A percentile compares a stretch with the other conserved stretches of the same genome.
Evolutionary conservation across 2,329 filamentous ascomycete species (phyloP).

Genomic region (Shiraia bambusicola): DNA sequence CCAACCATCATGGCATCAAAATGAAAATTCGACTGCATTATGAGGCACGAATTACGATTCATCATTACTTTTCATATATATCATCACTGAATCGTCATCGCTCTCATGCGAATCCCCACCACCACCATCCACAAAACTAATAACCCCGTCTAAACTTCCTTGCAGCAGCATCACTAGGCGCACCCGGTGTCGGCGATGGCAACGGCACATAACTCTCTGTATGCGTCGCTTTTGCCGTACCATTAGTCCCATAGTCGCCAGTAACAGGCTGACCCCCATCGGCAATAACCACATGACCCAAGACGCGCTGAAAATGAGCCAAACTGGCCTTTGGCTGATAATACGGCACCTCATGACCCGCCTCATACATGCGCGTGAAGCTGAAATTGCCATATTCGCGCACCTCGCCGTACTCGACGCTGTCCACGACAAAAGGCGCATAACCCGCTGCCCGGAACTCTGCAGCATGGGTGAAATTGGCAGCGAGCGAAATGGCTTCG

Average conservation of each 20-base stretch:
- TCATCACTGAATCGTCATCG: too few relatives aligned
- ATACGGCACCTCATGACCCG: constrained; percentile 56
- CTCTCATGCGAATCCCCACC: too few relatives aligned
- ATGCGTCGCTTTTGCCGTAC: constrained; percentile 34
- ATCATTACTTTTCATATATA: not conserved
- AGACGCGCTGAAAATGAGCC: constrained; percentile 33
- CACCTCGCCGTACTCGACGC: constrained; percentile 62
- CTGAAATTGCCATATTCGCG: constrained; percentile 71
- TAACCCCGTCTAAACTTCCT: constrained; percentile 7
- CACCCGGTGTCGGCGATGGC: constrained; percentile 27
- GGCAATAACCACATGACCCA: constrained; percentile 29
- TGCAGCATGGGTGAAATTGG: constrained; percentile 53
- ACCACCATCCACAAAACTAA: not conserved
- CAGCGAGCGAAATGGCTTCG: constrained; percentile 64
- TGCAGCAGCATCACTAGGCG: constrained; percentile 17
- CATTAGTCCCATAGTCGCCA: constrained; percentile 34
- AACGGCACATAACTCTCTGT: constrained; percentile 33
- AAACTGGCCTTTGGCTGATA: constrained; percentile 38
- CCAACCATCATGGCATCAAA: too few relatives aligned
- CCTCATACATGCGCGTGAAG: constrained; percentile 54
- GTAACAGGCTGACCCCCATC: constrained; percentile 34
- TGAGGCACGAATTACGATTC: too few relatives aligned
- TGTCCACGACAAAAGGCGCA: constrained; percentile 67
- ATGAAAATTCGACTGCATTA: too few relatives aligned
- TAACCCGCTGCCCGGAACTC: constrained; percentile 69